Base-by-base conservation (phyloP, 202 grass and related monocot species). In the Dendrocalamus latiflorus region DNA sequence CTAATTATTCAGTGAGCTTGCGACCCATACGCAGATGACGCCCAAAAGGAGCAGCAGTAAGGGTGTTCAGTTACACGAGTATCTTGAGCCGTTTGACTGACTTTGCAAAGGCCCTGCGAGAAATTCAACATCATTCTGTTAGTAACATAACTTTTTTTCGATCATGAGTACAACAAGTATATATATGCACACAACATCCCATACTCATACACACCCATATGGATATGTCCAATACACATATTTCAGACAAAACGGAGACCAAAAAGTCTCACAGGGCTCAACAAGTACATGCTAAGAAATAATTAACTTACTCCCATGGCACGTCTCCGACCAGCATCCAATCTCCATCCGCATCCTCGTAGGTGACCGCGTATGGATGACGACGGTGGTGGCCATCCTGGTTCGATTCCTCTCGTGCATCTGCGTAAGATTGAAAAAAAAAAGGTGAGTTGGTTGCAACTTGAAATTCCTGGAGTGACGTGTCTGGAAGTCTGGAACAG, bases 21-120 rank as follows among this genome's bases (percentile, higher is more conserved):
- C 20, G 14, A 76, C 3, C 6, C 56, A 26, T 9, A 36, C 47
- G 16, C 28, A 39, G 38, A 26, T 18, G 55, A 33, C 38, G 13
- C 38, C 55, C 15, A 76, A 0, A 12, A 28, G 39, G 39, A 41
- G 57, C 5, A 3, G 24, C 13, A 7, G 56, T 13, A 26, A 2
- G 22, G 56, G 5, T 4, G 22, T n/a, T 24, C 25, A 54, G 21
- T 74, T 59, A 90, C 61, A 44, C 76, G 0, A 91, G 74, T 66
- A 97, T 94, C 62, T 81, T 94, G 87, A 97, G 88, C 55, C 94
- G 87, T 74, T 85, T 90, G n/a, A 88, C 94, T 1, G 91, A 94
- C 57, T 77, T 82, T 16, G 76, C 81, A 14, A 97, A 97, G 48
- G 65, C 81, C 18, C 91, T 94, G 89, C 43, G 79, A 28, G 22